Conservation (phyloP, 257 asterid genomes). For the Lycium barbarum region DNA sequence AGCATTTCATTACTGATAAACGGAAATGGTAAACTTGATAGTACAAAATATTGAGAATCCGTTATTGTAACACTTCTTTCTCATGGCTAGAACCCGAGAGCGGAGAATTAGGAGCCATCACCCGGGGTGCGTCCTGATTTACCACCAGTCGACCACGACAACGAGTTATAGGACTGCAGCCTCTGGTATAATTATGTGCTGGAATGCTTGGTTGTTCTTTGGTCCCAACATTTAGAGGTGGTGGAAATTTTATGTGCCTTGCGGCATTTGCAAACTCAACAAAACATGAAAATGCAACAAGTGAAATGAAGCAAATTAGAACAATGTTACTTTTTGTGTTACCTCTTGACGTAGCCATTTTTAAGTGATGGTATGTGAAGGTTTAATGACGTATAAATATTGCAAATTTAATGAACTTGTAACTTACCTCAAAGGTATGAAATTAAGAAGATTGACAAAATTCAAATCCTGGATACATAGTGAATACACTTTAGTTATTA, state of each 20-base stretch:
- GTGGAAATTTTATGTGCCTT: not conserved
- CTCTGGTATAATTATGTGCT: not conserved
- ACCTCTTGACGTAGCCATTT: not conserved
- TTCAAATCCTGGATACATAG: not conserved
- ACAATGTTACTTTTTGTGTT: not conserved
- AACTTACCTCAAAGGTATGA: not conserved
- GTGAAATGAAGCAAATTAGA: slow-evolving; percentile 18
- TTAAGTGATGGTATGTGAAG: not conserved
- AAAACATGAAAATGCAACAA: slow-evolving; percentile 10
- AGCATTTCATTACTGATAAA: not conserved
- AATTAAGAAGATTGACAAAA: not conserved
- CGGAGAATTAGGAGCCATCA: not conserved
- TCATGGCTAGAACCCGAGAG: not conserved
- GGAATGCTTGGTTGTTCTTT: not conserved
- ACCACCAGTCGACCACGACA: not conserved
- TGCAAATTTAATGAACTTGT: not conserved
- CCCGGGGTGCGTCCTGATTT: not conserved
- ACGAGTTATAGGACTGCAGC: slow-evolving; percentile 12
- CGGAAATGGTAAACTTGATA: not conserved
- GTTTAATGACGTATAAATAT: not conserved
- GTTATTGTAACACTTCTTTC: not conserved
- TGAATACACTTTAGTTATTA: too few species aligned
- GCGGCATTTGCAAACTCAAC: not conserved
- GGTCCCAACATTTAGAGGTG: not conserved
- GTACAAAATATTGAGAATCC: not conserved